Percentiles rank a stretch among this genome's conserved stretches.
Evolutionary conservation across 2,329 filamentous ascomycete genomes (phyloP).

Genomic region (Calcarisporium arbuscula): DNA sequence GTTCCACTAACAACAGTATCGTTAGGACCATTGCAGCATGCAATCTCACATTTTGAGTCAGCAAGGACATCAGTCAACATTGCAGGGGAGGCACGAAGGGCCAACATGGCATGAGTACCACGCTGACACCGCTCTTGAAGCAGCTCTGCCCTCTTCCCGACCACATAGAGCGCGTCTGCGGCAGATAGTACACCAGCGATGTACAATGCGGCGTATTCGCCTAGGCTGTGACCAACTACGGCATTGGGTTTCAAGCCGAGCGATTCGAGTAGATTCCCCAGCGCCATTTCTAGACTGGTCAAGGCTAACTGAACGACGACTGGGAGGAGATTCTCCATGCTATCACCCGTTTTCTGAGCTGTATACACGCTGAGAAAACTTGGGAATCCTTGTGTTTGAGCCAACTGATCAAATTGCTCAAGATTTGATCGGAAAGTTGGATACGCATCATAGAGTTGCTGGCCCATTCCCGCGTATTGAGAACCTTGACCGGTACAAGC

Average conservation of each 20-base stretch:
- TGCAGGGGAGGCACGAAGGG: constrained; percentile 36
- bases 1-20: constrained; percentile 64
- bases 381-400: constrained; percentile 46
- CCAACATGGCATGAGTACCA: constrained; percentile 58
- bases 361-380: constrained; percentile 44
- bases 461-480: constrained; percentile 45
- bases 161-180: constrained; percentile 65
- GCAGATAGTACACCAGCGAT: constrained; percentile 65
- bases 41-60: constrained; percentile 46
- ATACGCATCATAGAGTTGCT: constrained; percentile 41
- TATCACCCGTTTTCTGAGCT: too few relatives aligned
- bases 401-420: constrained; percentile 50
- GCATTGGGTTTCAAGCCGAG: constrained; percentile 47
- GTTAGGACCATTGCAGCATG: constrained; percentile 70
- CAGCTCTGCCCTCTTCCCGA: constrained; percentile 61
- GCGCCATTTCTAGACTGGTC: constrained; percentile 50
- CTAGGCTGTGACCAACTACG: constrained; percentile 51
- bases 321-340: constrained; percentile 8
- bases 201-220: constrained; percentile 42
- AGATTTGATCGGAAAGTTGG: constrained; percentile 44
- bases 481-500: constrained; percentile 53
- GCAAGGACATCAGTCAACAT: constrained; percentile 13
- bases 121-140: constrained; percentile 60
- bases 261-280: constrained; percentile 48
- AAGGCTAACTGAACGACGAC: constrained; percentile 45